Evolutionary conservation across 2,329 filamentous ascomycete species (phyloP).

Genomic region (Tolypocladium paradoxum): DNA sequence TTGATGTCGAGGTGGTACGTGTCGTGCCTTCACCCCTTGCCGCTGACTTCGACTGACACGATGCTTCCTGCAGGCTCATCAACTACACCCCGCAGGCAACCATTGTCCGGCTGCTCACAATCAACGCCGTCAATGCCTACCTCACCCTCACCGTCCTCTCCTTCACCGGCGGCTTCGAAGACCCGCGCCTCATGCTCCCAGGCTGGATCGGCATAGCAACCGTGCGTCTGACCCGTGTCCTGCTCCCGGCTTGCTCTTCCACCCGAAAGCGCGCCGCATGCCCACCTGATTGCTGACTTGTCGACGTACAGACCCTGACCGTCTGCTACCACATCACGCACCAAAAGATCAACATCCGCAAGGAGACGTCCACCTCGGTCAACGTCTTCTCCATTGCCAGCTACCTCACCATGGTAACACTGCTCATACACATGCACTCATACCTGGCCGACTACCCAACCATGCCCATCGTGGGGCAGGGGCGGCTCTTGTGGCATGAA

Average conservation of each 20-base stretch:
- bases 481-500: slow-evolving; percentile 23
- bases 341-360: slow-evolving; percentile 68
- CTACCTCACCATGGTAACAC: slow-evolving; percentile 62
- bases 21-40: background rate
- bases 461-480: slow-evolving; percentile 42
- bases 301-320: slow-evolving; percentile 48
- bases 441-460: slow-evolving; percentile 50
- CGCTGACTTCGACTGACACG: background rate
- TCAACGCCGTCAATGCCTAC: slow-evolving; percentile 65
- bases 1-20: slow-evolving; percentile 71
- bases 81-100: slow-evolving; percentile 76
- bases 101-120: slow-evolving; percentile 66
- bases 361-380: slow-evolving; percentile 68
- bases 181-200: slow-evolving; percentile 60
- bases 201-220: slow-evolving; percentile 72
- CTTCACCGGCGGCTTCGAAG: slow-evolving; percentile 57
- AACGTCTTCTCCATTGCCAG: slow-evolving; percentile 67
- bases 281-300: background rate
- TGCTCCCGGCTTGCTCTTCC: background rate
- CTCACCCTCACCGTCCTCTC: slow-evolving; percentile 62
- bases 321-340: slow-evolving; percentile 68
- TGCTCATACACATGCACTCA: slow-evolving; percentile 57
- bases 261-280: background rate
- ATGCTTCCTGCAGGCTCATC: slow-evolving; percentile 50
- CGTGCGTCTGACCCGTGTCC: slow-evolving; percentile 31